phyloP scores from a whole-genome alignment of 306 rosid genomes.

The Senna tora region DNA sequence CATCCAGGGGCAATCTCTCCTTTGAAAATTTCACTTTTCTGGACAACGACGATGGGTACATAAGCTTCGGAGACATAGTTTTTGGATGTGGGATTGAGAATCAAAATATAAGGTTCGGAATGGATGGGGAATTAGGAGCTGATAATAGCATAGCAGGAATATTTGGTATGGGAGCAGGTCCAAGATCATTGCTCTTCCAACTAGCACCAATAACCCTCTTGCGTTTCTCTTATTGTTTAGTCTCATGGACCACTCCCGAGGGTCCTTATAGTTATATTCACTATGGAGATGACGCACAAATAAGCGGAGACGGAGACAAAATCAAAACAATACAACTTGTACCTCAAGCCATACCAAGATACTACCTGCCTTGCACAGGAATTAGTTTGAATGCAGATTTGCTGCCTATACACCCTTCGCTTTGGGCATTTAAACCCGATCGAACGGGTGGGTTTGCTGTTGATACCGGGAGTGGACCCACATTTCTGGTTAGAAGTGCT shows the following conservation, averaged over 20 bases:
- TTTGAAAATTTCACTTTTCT: constrained; percentile 6
- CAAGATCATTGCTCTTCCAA: neutral
- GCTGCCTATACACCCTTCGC: neutral
- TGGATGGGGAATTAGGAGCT: neutral
- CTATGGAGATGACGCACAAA: constrained; percentile 6
- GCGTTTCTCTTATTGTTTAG: constrained; percentile 19
- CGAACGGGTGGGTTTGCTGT: neutral
- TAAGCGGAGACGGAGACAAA: constrained; percentile 2
- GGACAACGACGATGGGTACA: neutral
- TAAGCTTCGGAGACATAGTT: neutral
- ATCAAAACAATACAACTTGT: neutral
- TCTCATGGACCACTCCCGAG: neutral
- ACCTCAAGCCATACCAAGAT: neutral
- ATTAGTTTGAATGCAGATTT: neutral
- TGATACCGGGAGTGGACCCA: neutral
- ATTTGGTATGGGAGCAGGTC: constrained; percentile 3
- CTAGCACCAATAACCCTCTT: neutral
- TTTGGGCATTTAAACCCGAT: neutral
- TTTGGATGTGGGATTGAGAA: constrained; percentile 14
- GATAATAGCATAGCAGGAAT: neutral
- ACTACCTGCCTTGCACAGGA: neutral
- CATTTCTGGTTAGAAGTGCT: neutral
- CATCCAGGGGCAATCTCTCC: neutral
- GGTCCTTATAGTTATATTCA: neutral
- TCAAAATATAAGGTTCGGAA: neutral